Evolutionary conservation across 257 asterid species (phyloP).

Genomic region (Penstemon eatonii): DNA sequence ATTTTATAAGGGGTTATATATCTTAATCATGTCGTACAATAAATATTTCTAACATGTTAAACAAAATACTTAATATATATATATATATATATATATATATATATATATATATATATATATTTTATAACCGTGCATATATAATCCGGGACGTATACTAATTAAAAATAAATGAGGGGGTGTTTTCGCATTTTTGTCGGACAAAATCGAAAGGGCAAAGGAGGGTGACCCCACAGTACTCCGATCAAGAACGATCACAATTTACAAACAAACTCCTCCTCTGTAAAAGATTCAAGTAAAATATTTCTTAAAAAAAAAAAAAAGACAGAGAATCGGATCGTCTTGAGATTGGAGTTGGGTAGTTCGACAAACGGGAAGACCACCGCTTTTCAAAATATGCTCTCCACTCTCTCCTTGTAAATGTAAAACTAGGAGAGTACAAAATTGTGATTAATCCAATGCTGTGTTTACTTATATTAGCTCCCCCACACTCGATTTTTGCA

Average conservation of each 20-base stretch:
- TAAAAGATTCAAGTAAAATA: slow-evolving; percentile 47
- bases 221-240: slow-evolving; percentile 35
- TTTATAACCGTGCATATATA: too few species aligned
- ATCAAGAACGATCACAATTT: slow-evolving; percentile 10
- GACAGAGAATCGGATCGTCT: slow-evolving; percentile 55
- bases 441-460: slow-evolving; percentile 12
- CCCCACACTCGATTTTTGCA: background rate
- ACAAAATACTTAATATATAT: too few species aligned
- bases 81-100: too few species aligned
- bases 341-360: slow-evolving; percentile 63
- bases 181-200: background rate
- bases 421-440: slow-evolving; percentile 9
- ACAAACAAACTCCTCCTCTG: slow-evolving; percentile 40
- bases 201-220: slow-evolving; percentile 1
- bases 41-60: too few species aligned
- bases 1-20: too few species aligned
- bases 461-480: background rate
- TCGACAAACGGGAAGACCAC: slow-evolving; percentile 74
- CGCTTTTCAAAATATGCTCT: slow-evolving; percentile 87
- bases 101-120: too few species aligned
- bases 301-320: background rate
- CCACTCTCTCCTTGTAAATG: slow-evolving; percentile 25
- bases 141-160: too few species aligned
- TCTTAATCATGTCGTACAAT: too few species aligned
- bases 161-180: too few species aligned